Evolutionary conservation across 495 filamentous ascomycete genomes (phyloP).

Genomic region (Lophium mytilinum): DNA sequence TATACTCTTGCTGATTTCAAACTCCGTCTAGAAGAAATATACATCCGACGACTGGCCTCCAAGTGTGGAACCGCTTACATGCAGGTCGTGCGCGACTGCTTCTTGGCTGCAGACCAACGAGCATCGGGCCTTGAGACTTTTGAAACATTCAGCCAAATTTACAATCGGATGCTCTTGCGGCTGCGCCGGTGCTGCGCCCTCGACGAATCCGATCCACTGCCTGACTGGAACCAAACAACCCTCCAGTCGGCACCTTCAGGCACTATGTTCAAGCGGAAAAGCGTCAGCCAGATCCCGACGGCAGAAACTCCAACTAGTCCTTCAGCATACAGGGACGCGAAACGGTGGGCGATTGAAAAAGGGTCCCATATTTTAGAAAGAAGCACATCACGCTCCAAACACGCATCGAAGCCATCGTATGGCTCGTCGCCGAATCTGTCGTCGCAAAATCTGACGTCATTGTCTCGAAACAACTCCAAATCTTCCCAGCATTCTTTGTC

Average conservation of each 20-base stretch:
- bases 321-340: conserved; percentile 14
- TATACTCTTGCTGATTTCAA: conserved; percentile 59
- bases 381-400: conserved; percentile 11
- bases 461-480: conserved; percentile 14
- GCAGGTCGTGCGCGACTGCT: conserved; percentile 70
- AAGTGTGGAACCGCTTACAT: conserved; percentile 54
- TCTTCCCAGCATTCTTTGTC: conserved; percentile 15
- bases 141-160: conserved; percentile 19
- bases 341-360: conserved; percentile 19
- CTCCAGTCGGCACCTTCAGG: conserved; percentile 1
- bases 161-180: conserved; percentile 24
- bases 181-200: conserved; percentile 33
- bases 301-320: conserved; percentile 11
- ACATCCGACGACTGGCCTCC: conserved; percentile 47
- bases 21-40: conserved; percentile 51
- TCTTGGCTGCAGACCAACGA: conserved; percentile 59
- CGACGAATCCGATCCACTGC: conserved; percentile 28
- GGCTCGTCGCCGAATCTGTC: neutral
- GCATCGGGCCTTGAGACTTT: conserved; percentile 11
- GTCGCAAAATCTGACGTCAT: conserved; percentile 8
- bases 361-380: conserved; percentile 16
- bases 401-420: neutral
- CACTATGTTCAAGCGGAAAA: conserved; percentile 13
- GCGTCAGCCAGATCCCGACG: conserved; percentile 26
- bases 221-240: conserved; percentile 11